Base-by-base conservation (phyloP, 371 early-diverging fungal genomes). In the Lichtheimia corymbifera region DNA sequence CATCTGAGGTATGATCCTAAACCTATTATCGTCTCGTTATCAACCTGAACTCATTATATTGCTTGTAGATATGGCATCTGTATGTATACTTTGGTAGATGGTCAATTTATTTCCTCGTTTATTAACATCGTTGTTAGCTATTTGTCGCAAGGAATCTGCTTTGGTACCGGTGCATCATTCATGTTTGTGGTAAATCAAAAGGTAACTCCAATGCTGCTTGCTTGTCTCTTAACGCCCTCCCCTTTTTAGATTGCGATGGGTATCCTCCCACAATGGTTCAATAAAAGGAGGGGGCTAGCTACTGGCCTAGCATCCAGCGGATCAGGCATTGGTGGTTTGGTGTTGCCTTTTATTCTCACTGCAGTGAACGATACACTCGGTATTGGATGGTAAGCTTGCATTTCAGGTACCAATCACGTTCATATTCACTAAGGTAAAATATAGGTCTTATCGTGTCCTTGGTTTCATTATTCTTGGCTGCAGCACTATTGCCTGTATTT, bases 201-300 rank as follows among this genome's bases (percentile, higher is more conserved):
- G 3, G 41, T n/a, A 52, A 20, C 22, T 55, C 51, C 5, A 9
- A 22, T 54, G 55, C 40, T 28, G 35, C 45, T 30, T 50, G 55
- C 17, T 50, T 24, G 14, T 50, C 14, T 7, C 18, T 50, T 22
- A 50, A 9, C 20, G 17, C 20, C 6, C 4, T 4, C 3, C 47
- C 2, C 17, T 28, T 59, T 15, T 7, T 41, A 64, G 54, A 51
- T 40, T 42, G 50, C 54, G n/a, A 77, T 88, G 66, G 63, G 79
- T 12, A 70, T 91, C 3, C 80, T 91, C 0, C 70, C 90, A 0
- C 94, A 92, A 65, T 94, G 91, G 91, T 94, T 93, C 68, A 61
- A 60, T 18, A 80, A 79, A 27, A 66, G 77, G 30, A 81, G 92
- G n/a, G 90, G 90, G 0, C 60, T 94, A 49, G 93, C 91, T 6